phyloP scores from a whole-genome alignment of 164 flowering plant species.

The Platanus orientalis region DNA sequence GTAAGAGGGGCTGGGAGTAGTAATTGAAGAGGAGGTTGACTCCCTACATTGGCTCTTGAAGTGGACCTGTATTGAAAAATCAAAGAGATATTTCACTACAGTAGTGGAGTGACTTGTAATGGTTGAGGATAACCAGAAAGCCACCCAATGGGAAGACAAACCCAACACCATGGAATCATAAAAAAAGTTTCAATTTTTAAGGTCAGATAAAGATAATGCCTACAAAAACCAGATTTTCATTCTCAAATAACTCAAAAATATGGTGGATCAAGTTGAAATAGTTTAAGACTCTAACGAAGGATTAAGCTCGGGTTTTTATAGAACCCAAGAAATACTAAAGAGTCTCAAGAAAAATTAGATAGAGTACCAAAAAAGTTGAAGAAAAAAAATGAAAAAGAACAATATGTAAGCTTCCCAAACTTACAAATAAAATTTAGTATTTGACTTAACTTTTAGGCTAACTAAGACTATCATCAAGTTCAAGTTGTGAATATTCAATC shows the following conservation, averaged over 20 bases:
- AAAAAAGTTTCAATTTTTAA: neutral
- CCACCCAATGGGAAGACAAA: slow-evolving; percentile 2
- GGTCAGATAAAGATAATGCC: neutral
- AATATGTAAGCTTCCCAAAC: neutral
- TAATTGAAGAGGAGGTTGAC: slow-evolving; percentile 25
- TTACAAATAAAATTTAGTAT: too few species aligned
- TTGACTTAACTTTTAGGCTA: too few species aligned
- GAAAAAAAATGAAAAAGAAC: neutral
- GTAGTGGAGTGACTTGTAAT: neutral
- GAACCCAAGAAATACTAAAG: too few species aligned
- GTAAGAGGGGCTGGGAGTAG: slow-evolving; percentile 29
- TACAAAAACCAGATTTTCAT: too few species aligned
- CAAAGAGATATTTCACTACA: neutral
- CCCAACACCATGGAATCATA: neutral
- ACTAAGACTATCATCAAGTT: too few species aligned
- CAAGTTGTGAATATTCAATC: too few species aligned
- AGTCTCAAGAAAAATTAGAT: neutral
- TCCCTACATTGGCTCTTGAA: slow-evolving; percentile 23
- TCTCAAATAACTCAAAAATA: too few species aligned
- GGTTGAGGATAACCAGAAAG: neutral
- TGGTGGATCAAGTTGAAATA: too few species aligned
- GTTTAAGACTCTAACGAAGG: too few species aligned
- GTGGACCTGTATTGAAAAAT: slow-evolving; percentile 25
- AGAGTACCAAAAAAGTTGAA: too few species aligned
- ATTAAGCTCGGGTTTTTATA: too few species aligned